A percentile compares a stretch with the other conserved stretches of the same genome.
phyloP scores from a whole-genome alignment of 129 eudicot species.

The Daucus carota region DH1_v3.0 NC_030387.2:39254501-39255000 shows the following conservation, averaged over 20 bases:
- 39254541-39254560: neutral
- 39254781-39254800: neutral
- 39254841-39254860: neutral
- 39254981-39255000: conserved; percentile 80
- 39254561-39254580: neutral
- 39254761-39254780: neutral
- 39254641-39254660: neutral
- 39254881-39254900: conserved; percentile 6
- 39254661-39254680: neutral
- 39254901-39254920: neutral
- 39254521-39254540: neutral
- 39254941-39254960: conserved; percentile 91
- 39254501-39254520: neutral
- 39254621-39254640: neutral
- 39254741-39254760: neutral
- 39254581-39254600: neutral
- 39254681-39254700: neutral
- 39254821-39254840: neutral
- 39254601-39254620: neutral
- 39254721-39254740: neutral
- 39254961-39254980: conserved; percentile 76
- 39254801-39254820: neutral
- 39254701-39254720: neutral
- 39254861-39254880: neutral
- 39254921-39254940: conserved; percentile 34